Evolutionary conservation across 78 protist species (phyloP).

Genomic region (Bodo saltans): DNA sequence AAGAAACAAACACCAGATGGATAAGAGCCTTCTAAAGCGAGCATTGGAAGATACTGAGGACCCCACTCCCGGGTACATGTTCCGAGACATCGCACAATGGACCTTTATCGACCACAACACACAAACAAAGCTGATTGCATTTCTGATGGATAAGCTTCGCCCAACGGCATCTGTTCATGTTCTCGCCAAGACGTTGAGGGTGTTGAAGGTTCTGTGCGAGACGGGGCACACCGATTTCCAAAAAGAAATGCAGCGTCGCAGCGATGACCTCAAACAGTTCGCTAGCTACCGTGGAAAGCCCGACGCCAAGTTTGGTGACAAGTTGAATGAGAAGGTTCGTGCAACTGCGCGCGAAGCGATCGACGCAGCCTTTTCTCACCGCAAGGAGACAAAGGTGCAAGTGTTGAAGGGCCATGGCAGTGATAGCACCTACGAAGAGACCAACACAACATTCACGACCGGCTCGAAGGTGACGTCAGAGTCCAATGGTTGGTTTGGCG

Average conservation of each 20-base stretch:
- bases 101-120: conserved; percentile 1
- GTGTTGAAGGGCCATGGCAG: background rate
- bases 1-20: background rate
- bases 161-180: background rate
- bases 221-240: conserved; percentile 25
- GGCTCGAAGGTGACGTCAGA: background rate
- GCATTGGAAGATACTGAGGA: background rate
- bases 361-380: conserved; percentile 13
- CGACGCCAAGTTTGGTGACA: conserved; percentile 2
- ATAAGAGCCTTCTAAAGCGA: background rate
- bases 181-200: background rate
- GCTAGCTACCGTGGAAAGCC: background rate
- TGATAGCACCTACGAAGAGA: background rate
- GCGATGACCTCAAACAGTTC: background rate
- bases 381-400: background rate
- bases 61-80: conserved; percentile 21
- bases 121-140: background rate
- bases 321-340: conserved; percentile 3
- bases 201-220: background rate
- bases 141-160: background rate
- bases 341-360: conserved; percentile 3
- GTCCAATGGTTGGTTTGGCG: background rate
- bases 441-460: background rate
- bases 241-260: background rate
- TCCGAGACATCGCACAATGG: background rate